A percentile compares a stretch with the other conserved stretches of the same genome.
Evolutionary conservation across 2,329 filamentous ascomycete genomes (phyloP).

Genomic region (Penicillium sp.): DNA sequence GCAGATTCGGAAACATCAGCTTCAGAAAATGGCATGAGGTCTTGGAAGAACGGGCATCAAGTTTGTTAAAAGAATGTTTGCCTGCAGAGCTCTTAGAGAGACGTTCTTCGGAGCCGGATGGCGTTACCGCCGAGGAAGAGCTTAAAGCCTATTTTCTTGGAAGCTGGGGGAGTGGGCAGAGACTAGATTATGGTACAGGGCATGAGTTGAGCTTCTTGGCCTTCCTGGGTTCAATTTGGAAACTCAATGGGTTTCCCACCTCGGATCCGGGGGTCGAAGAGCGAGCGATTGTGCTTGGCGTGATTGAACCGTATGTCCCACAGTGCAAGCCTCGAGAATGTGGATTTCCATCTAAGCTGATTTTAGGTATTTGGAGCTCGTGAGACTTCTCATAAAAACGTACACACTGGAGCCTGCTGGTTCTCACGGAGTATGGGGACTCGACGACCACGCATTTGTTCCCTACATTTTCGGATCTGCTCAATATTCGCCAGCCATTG

Average conservation of each 20-base stretch:
- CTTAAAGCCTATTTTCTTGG: slow-evolving; percentile 79
- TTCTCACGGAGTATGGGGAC: slow-evolving; percentile 95
- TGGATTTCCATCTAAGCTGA: slow-evolving; percentile 10
- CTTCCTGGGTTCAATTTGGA: slow-evolving; percentile 89
- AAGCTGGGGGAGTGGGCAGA: slow-evolving; percentile 82
- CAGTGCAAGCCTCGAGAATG: not conserved
- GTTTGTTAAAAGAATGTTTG: slow-evolving; percentile 62
- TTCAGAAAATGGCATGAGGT: slow-evolving; percentile 83
- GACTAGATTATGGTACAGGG: slow-evolving; percentile 93
- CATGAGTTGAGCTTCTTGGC: slow-evolving; percentile 95
- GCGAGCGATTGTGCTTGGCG: slow-evolving; percentile 76
- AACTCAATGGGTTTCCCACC: slow-evolving; percentile 76
- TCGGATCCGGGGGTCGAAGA: slow-evolving; percentile 63
- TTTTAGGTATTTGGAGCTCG: slow-evolving; percentile 73
- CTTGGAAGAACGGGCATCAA: slow-evolving; percentile 63
- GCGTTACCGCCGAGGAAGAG: slow-evolving; percentile 64
- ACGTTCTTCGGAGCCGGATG: slow-evolving; percentile 31
- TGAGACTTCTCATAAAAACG: slow-evolving; percentile 81
- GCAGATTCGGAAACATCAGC: slow-evolving; percentile 89
- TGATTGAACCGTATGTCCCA: slow-evolving; percentile 77
- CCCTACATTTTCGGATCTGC: slow-evolving; percentile 96
- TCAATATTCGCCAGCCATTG: slow-evolving; percentile 79
- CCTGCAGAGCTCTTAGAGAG: slow-evolving; percentile 52
- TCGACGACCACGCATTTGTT: slow-evolving; percentile 95
- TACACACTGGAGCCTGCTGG: slow-evolving; percentile 95